Percentiles rank a stretch among this genome's conserved stretches.
These are phyloP conservation scores for Boehmeria nivea DNA, from an alignment of 306 rosid genomes.

Conservation along the genomic window DNA sequence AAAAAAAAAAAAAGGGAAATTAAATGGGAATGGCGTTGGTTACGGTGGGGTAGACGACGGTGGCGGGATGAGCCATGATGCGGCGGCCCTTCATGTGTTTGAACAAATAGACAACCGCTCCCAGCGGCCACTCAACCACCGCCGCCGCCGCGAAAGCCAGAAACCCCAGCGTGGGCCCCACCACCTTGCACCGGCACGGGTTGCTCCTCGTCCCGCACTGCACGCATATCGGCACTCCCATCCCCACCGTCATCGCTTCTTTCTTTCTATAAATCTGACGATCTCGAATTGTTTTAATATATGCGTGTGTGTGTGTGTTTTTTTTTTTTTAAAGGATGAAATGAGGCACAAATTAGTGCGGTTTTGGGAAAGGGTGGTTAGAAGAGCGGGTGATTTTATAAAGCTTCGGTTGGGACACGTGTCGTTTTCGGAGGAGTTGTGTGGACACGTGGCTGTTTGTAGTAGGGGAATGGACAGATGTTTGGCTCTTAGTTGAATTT, in stretches of 20 bases:
- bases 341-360: too few species aligned
- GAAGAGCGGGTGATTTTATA: too few species aligned
- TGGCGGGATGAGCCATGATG: constrained; percentile 70
- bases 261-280: not conserved
- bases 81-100: constrained; percentile 66
- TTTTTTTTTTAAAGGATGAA: too few species aligned
- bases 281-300: not conserved
- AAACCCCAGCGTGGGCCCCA: constrained; percentile 69
- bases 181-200: constrained; percentile 83
- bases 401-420: too few species aligned
- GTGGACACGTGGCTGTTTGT: too few species aligned
- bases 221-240: constrained; percentile 51
- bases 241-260: constrained; percentile 19
- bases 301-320: too few species aligned
- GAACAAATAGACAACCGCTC: constrained; percentile 54
- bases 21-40: constrained; percentile 38
- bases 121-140: constrained; percentile 77
- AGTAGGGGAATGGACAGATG: too few species aligned
- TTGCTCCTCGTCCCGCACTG: constrained; percentile 63
- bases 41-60: constrained; percentile 56
- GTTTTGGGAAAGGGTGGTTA: too few species aligned
- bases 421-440: too few species aligned
- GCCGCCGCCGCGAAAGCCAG: constrained; percentile 56
- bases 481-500: too few species aligned
- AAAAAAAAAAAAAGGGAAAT: too few species aligned